phyloP scores from a whole-genome alignment of 768 basidiomycete species.

The Thelephora aurantiotincta region DNA sequence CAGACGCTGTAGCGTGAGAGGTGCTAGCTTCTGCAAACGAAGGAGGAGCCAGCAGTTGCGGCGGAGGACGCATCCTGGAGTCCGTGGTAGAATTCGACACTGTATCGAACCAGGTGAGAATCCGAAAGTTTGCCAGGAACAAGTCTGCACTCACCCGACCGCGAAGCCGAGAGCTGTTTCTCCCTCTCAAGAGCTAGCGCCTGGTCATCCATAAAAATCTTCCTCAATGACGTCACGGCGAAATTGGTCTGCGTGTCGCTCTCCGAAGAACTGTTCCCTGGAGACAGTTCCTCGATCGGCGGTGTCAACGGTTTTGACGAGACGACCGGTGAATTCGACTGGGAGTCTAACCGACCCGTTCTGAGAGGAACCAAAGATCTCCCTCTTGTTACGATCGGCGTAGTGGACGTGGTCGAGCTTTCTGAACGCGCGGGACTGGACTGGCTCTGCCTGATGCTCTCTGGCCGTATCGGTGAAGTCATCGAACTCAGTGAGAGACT shows the following conservation, averaged over 20 bases:
- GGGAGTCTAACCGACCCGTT: too few relatives aligned
- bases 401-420: too few relatives aligned
- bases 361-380: too few relatives aligned
- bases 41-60: slow-evolving; percentile 32
- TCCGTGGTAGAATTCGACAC: slow-evolving; percentile 16
- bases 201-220: slow-evolving; percentile 50
- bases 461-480: too few relatives aligned
- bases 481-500: too few relatives aligned
- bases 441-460: too few relatives aligned
- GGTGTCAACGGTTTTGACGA: slow-evolving; percentile 35
- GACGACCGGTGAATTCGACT: slow-evolving; percentile 7
- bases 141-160: too few relatives aligned
- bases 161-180: too few relatives aligned
- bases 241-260: slow-evolving; percentile 31
- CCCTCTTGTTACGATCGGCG: too few relatives aligned
- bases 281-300: slow-evolving; percentile 38
- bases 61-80: slow-evolving; percentile 24
- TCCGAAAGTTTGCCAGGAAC: too few relatives aligned
- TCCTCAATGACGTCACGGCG: slow-evolving; percentile 52
- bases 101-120: slow-evolving; percentile 4
- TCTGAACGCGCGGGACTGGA: too few relatives aligned
- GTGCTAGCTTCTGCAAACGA: slow-evolving; percentile 41
- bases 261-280: slow-evolving; percentile 36
- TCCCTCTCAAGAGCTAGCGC: slow-evolving; percentile 10
- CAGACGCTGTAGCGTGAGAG: slow-evolving; percentile 62